A percentile compares a stretch with the other conserved stretches of the same genome.
These are phyloP conservation scores for Massarina eburnea DNA, from an alignment of 2,329 filamentous ascomycete species.

Conservation along the genomic window DNA sequence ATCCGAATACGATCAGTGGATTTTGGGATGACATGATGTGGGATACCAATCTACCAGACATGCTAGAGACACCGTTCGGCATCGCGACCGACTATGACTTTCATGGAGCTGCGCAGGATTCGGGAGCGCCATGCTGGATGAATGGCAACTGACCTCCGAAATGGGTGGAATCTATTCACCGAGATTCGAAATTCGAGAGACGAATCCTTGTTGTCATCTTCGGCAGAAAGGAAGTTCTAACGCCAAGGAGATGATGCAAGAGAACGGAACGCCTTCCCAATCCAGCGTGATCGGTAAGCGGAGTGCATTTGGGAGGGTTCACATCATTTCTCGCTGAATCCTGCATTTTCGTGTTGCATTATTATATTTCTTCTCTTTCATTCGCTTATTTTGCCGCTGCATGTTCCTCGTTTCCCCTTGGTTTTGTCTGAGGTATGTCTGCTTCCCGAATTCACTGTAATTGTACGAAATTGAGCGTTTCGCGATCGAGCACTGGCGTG, in stretches of 20 bases:
- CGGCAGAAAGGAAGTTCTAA: slow-evolving; percentile 12
- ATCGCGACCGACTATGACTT: slow-evolving; percentile 39
- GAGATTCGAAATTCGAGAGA: neutral
- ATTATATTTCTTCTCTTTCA: slow-evolving; percentile 6
- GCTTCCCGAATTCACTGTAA: neutral
- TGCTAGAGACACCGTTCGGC: slow-evolving; percentile 40
- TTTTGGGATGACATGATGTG: slow-evolving; percentile 49
- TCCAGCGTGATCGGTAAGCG: slow-evolving; percentile 2
- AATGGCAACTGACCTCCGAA: slow-evolving; percentile 29
- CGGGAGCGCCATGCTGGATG: slow-evolving; percentile 40
- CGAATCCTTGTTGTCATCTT: slow-evolving; percentile 8
- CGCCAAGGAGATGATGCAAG: slow-evolving; percentile 11
- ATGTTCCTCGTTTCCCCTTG: neutral
- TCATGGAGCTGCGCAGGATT: slow-evolving; percentile 35
- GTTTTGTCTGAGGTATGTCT: too few relatives aligned
- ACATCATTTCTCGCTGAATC: neutral
- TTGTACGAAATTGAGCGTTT: neutral
- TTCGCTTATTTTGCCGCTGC: neutral
- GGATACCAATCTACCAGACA: slow-evolving; percentile 43
- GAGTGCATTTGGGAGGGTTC: slow-evolving; percentile 1
- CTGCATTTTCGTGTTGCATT: slow-evolving; percentile 3
- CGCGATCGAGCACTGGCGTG: neutral
- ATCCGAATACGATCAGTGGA: slow-evolving; percentile 29
- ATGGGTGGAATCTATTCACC: too few relatives aligned
- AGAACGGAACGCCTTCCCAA: slow-evolving; percentile 10